Conservation (phyloP, 2,329 filamentous ascomycete species). For the Beauveria sp. region DNA sequence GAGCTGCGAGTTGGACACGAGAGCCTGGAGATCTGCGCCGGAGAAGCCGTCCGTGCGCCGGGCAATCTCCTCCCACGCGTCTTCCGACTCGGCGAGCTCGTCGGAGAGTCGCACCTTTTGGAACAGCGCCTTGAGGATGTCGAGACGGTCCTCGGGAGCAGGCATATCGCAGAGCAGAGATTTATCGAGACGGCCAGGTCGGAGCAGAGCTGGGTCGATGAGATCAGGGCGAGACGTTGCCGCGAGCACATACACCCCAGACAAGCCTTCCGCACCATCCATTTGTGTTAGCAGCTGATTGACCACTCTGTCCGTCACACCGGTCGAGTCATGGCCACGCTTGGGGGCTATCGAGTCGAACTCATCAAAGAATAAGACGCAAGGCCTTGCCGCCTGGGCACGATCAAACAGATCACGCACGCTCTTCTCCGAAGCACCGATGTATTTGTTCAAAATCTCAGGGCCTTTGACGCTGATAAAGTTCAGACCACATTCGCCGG, state of each 20-base stretch:
- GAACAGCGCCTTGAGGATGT: slow-evolving; percentile 81
- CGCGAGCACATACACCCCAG: slow-evolving; percentile 91
- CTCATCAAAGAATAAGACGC: slow-evolving; percentile 96
- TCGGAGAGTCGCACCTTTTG: slow-evolving; percentile 68
- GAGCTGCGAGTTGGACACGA: slow-evolving; percentile 93
- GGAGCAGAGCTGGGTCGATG: slow-evolving; percentile 86
- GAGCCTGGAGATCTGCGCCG: slow-evolving; percentile 86
- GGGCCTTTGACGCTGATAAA: slow-evolving; percentile 98
- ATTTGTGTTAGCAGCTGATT: slow-evolving; percentile 98
- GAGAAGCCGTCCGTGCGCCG: slow-evolving; percentile 80
- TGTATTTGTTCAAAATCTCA: slow-evolving; percentile 98
- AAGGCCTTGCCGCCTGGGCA: slow-evolving; percentile 82
- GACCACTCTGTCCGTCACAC: slow-evolving; percentile 96
- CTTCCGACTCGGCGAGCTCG: slow-evolving; percentile 50
- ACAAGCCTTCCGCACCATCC: slow-evolving; percentile 94
- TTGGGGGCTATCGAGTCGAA: slow-evolving; percentile 98
- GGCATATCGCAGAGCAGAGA: slow-evolving; percentile 88
- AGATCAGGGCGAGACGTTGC: slow-evolving; percentile 90
- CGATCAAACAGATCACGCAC: slow-evolving; percentile 93
- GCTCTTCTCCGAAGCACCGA: slow-evolving; percentile 92
- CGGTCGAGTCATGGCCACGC: slow-evolving; percentile 91
- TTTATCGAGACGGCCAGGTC: slow-evolving; percentile 90
- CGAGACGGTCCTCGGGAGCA: slow-evolving; percentile 67
- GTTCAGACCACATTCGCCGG: slow-evolving; percentile 93
- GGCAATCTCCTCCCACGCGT: slow-evolving; percentile 65